Evolutionary conservation across 2,329 filamentous ascomycete genomes (phyloP).

Genomic region (Phialophora tarda): DNA sequence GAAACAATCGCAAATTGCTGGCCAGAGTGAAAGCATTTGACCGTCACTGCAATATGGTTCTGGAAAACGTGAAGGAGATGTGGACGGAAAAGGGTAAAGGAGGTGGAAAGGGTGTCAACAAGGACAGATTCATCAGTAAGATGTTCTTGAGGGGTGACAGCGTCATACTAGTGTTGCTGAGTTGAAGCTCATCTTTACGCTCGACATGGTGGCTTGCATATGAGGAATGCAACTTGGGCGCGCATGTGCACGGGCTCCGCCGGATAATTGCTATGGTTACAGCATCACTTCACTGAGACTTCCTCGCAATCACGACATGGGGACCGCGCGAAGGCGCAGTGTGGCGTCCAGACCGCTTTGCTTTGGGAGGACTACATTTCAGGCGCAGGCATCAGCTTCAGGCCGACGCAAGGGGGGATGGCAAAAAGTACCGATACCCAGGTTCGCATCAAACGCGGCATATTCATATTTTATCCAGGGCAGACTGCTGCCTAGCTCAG

Average conservation of each 20-base stretch:
- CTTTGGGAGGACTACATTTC: slow-evolving; percentile 1
- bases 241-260: neutral
- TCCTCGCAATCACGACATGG: neutral
- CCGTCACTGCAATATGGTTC: slow-evolving; percentile 97
- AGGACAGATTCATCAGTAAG: slow-evolving; percentile 98
- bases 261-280: neutral
- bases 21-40: slow-evolving; percentile 98
- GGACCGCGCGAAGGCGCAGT: neutral
- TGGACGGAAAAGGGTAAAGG: slow-evolving; percentile 91
- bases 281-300: neutral
- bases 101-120: slow-evolving; percentile 95
- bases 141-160: slow-evolving; percentile 92
- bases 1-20: slow-evolving; percentile 97
- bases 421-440: slow-evolving; percentile 7
- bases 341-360: neutral
- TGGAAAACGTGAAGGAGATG: slow-evolving; percentile 99
- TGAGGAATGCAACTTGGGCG: neutral
- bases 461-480: neutral
- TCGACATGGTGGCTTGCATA: neutral
- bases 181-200: slow-evolving; percentile 56
- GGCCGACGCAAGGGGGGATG: neutral
- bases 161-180: slow-evolving; percentile 84
- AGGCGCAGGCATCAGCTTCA: neutral
- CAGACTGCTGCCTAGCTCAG: slow-evolving; percentile 4
- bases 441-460: neutral